Evolutionary conservation across 1,284 basidiomycete genomes (phyloP).

Genomic region (Pseudozyma pruni): DNA sequence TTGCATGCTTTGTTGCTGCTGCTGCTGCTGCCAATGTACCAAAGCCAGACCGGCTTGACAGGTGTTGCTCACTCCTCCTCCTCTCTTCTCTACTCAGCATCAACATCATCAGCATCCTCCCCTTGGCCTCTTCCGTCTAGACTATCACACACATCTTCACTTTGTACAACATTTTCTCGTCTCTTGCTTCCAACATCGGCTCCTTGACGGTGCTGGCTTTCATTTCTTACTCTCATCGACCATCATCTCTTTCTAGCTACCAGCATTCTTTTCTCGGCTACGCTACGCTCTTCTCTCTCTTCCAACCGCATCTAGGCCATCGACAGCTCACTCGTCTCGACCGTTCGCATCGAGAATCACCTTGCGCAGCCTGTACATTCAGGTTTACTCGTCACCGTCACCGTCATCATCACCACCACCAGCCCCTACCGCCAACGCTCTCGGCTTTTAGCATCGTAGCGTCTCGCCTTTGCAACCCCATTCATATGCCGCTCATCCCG

Average conservation of each 20-base stretch:
- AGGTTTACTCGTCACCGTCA: background rate
- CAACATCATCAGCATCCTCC: background rate
- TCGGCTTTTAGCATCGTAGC: background rate
- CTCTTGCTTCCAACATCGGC: background rate
- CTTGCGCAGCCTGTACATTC: slow-evolving; percentile 2
- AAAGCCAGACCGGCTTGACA: no score
- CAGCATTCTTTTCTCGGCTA: background rate
- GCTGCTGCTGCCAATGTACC: no score
- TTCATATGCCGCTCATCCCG: slow-evolving; percentile 18
- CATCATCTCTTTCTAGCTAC: background rate
- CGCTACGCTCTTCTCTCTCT: background rate
- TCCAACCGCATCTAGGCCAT: background rate
- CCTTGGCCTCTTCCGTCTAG: background rate
- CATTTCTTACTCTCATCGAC: background rate
- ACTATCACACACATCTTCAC: background rate
- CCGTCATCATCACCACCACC: slow-evolving; percentile 3
- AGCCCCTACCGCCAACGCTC: background rate
- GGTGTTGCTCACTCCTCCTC: no score
- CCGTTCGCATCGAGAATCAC: slow-evolving; percentile 23
- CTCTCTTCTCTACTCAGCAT: no score
- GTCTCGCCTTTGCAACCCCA: background rate
- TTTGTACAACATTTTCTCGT: background rate
- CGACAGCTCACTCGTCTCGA: slow-evolving; percentile 5
- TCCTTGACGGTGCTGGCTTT: slow-evolving; percentile 22
- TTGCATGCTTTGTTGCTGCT: background rate